A percentile compares a stretch with the other conserved stretches of the same genome.
Evolutionary conservation across 2,329 filamentous ascomycete genomes (phyloP).

Genomic region (Hypoxylon sp.): DNA sequence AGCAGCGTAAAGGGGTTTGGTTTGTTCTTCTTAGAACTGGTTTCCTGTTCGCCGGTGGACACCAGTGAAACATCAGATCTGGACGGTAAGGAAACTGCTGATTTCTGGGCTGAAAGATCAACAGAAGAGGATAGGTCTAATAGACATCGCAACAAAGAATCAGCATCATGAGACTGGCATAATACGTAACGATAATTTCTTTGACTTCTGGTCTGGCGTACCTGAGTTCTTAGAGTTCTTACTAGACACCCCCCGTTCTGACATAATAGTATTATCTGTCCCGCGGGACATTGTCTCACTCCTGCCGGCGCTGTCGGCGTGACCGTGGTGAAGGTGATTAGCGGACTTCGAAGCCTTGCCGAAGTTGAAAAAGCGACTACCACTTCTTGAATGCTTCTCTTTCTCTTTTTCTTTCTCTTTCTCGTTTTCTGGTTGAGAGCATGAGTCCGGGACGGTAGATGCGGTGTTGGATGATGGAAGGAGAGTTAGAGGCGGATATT

Average conservation of each 20-base stretch:
- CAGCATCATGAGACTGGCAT: constrained; percentile 43
- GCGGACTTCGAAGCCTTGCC: constrained; percentile 49
- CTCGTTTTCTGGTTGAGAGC: constrained; percentile 48
- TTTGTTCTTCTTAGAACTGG: constrained; percentile 64
- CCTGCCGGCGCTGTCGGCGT: constrained; percentile 46
- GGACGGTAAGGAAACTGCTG: constrained; percentile 60
- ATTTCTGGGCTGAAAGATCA: constrained; percentile 58
- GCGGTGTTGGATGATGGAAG: constrained; percentile 42
- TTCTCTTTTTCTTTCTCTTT: constrained; percentile 43
- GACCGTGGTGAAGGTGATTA: constrained; percentile 48
- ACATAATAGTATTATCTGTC: constrained; percentile 49
- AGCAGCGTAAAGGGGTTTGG: constrained; percentile 70
- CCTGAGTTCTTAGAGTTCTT: constrained; percentile 54
- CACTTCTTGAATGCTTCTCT: constrained; percentile 54
- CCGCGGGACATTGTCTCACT: constrained; percentile 52
- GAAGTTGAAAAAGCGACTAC: constrained; percentile 56
- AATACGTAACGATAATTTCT: constrained; percentile 26
- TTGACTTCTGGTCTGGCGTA: constrained; percentile 46
- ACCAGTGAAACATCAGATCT: constrained; percentile 68
- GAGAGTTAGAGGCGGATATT: constrained; percentile 39
- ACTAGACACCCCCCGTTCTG: constrained; percentile 52
- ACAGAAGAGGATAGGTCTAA: constrained; percentile 53
- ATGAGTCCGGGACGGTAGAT: constrained; percentile 42
- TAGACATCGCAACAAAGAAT: constrained; percentile 45
- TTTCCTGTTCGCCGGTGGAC: constrained; percentile 65